Conservation (phyloP, 148 eudicot genomes). For the Oxyria digyna region DNA sequence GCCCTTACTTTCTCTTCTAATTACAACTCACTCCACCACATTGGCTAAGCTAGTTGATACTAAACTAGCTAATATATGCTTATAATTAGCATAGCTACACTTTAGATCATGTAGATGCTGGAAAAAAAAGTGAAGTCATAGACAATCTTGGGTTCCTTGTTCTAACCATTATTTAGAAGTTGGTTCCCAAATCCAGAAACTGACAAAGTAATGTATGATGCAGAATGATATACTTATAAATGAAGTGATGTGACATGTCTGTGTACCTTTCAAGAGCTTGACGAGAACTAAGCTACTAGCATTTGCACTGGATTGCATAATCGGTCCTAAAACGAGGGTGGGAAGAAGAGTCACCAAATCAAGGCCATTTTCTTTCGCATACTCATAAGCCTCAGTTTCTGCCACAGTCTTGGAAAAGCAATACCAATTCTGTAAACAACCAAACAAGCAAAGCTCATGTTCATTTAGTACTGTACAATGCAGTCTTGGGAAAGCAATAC, state of each 20-base stretch:
- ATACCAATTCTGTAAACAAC: constrained; percentile 64
- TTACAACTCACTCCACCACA: no score
- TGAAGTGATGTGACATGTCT: not conserved
- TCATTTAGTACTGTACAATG: no score
- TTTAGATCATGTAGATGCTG: no score
- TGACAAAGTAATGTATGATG: not conserved
- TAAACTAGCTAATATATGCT: no score
- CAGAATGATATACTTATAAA: not conserved
- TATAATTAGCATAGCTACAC: no score
- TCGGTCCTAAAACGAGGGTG: constrained; percentile 49
- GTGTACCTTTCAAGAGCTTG: constrained; percentile 70
- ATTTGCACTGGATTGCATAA: constrained; percentile 49
- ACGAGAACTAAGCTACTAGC: constrained; percentile 59
- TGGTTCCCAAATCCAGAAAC: not conserved
- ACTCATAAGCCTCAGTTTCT: constrained; percentile 59
- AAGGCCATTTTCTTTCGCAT: constrained; percentile 47
- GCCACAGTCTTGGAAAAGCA: constrained; percentile 66
- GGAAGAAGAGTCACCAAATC: constrained; percentile 64
- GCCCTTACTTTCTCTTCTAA: no score
- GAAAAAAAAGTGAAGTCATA: no score
- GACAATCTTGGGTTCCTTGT: not conserved
- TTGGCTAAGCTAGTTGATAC: no score
- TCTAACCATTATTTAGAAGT: not conserved
- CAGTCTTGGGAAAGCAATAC: no score
- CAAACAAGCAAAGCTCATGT: not conserved